Evolutionary conservation across 2,329 filamentous ascomycete species (phyloP), one percentile per base, ranked within the genome.

Genomic region (Fusarium falciforme): DNA sequence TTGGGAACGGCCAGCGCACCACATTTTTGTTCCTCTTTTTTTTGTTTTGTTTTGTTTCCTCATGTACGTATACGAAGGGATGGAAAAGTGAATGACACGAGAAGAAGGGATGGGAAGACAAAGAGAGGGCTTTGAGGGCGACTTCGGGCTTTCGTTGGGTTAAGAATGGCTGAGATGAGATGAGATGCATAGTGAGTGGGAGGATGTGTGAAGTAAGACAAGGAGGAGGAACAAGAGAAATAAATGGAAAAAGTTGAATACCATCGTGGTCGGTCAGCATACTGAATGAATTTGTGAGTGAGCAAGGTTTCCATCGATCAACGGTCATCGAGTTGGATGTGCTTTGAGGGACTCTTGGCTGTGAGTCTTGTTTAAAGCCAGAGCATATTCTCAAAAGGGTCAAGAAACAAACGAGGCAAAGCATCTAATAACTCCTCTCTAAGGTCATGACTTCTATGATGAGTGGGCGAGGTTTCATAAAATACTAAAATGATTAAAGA

Each of bases 61-160:
- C 57, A 60, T 67, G 68, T 63, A 74, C 62, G 75, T 68, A 74
- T 72, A 77, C 68, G 70, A 75, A 61, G 22, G 54, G 35, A 25
- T 47, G 47, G 59, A 66, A 57, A 61, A 54, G 49, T 64, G 65
- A 33, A 40, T 12, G 65, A 38, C 38, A 65, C 49, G 33, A 38
- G 33, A 64, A 38, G 22, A 64, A 59, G 52, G 47, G 47, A 61
- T 49, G 61, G 25, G 60, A 49, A 68, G 42, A 60, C 74, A 68
- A 54, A 77, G 62, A 77, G 61, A 67, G 36, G 42, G 67, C 64
- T 66, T 64, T 52, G 62, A 59, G 66, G 70, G 67, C 70, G 58
- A 76, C 75, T 77, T 68, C 64, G 20, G 25, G 44, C 38, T 71
- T 71, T 44, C 25, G 59, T 60, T 66, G 47, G 47, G 47, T 31